phyloP scores from a whole-genome alignment of 768 basidiomycete genomes.

The Calocybe cyanea region DNA sequence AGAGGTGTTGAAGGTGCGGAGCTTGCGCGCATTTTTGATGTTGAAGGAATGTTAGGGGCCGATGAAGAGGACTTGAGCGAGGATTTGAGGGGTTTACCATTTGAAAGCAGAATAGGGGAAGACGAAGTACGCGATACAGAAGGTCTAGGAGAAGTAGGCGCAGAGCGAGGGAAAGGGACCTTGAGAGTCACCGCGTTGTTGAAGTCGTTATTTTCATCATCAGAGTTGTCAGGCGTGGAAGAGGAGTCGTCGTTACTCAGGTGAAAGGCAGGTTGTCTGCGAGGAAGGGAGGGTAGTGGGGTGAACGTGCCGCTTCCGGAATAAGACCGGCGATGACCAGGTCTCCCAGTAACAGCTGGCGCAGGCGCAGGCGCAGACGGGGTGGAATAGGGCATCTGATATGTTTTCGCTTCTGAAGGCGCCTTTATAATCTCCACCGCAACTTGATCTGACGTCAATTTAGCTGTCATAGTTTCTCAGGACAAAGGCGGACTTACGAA shows the following conservation, averaged over 20 bases:
- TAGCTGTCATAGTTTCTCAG: too few species aligned
- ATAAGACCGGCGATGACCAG: conserved; percentile 35
- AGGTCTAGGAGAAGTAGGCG: conserved; percentile 19
- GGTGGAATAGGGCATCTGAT: too few species aligned
- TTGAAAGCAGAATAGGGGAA: conserved; percentile 50
- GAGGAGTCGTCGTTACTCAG: conserved; percentile 31
- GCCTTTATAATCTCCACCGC: too few species aligned
- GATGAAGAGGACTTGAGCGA: conserved; percentile 70
- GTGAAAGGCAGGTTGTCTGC: conserved; percentile 28
- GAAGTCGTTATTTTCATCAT: conserved; percentile 19
- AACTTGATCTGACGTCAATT: too few species aligned
- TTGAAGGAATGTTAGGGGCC: conserved; percentile 41
- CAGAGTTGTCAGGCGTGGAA: conserved; percentile 15
- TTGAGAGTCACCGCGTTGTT: conserved; percentile 14
- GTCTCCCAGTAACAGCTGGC: conserved; percentile 17
- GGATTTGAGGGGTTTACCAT: conserved; percentile 84
- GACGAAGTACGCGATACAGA: conserved; percentile 33
- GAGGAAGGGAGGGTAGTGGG: conserved; percentile 43
- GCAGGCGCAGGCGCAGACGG: too few species aligned
- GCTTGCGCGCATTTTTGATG: conserved; percentile 27
- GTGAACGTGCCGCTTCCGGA: conserved; percentile 45
- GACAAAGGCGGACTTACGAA: too few species aligned
- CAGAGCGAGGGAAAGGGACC: conserved; percentile 11
- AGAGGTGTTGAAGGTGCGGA: conserved; percentile 62
- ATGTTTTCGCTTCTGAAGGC: too few species aligned